Evolutionary conservation across 441 rosid species (phyloP), one percentile per base, ranked within the genome.

Genomic region (Populus hybrid): DNA sequence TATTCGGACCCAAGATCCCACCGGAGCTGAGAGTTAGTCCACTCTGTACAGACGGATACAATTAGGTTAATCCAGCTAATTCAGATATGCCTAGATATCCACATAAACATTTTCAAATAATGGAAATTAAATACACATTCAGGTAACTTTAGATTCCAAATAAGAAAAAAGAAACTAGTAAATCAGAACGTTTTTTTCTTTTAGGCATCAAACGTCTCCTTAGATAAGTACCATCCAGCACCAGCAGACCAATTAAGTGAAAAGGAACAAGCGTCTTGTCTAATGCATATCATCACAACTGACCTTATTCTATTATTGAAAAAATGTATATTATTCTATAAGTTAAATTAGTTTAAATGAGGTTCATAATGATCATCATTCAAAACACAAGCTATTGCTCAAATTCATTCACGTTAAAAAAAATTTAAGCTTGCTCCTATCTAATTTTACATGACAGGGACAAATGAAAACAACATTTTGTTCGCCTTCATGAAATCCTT

Each of bases 11-110:
- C 84, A 92, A 78, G 23, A 92, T 90, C 74, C 97, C 99, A 32
- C 91, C 98, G 0, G 97, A 84, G 82, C 90, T 92, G 42, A 95
- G 87, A 8, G 91, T 92, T 77, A 93, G 75, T 74, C 98, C 96
- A 63, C 98, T 90, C 99, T 92, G 95, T 82, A 0, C 10, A 26
- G 67, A 38, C 34, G 26, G 2, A 40, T 11, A 65, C 26, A n/a
- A 67, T 63, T 28, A 63, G 2, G 24, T 65, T 63, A 23, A 66
- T 8, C 9, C 9, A 5, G 10, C 12, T 26, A 50, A 70, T 38
- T 16, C 50, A 40, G 16, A 40, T 20, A 61, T 23, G 66, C 23
- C 5, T 35, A 9, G 21, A 16, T 14, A 68, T 9, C 46, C 71
- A 46, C 57, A 14, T 11, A 46, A 46, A 46, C 57, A 46, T 46